Evolutionary conservation across 2,329 filamentous ascomycete genomes (phyloP), one percentile per base, ranked within the genome.

Genomic region (Verticillium nonalfalfae): DNA sequence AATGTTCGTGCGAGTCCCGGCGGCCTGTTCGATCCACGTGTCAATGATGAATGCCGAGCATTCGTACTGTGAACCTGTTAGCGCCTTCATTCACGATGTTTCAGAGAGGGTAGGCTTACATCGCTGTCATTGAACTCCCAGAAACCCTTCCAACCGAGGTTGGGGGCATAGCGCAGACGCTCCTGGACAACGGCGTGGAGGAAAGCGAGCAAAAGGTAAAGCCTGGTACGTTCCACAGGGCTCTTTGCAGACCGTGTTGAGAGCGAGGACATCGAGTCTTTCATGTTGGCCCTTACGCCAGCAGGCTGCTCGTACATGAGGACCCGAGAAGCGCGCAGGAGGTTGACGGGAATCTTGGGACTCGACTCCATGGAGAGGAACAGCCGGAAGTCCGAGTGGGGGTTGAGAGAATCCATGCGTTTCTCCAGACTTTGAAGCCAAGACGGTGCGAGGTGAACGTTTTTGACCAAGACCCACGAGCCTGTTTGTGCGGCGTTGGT

Each of bases 71-170:
- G 64, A 59, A 66, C 60, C 57, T 62, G 65, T 72, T 63, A 70
- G 66, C 56, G 35, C 35, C 57, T 45, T 4, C 4, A 39, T 31
- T n/a, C 34, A 39, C n/a, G 13, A 63, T 40, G 4, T 15, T 13
- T 55, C 34, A 21, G 34, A 54, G 14, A 45, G 18, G 36, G 40
- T 52, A 61, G 67, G 88, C 91, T 90, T 85, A 96, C 91, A 77
- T 99, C 95, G 68, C 93, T 96, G 76, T 99, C 96, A 73, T 99
- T 99, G 76, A 99, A 99, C 76, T 99, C 96, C 95, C 96, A 99
- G 83, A 97, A 97, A 60, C 93, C 92, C 80, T 96, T 97, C 95
- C 95, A 99, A 63, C 95, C 95, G 60, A 99, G 81, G 61, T 85
- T 94, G 0, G 95, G 96, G 31, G 94, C 93, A 74, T 99, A 99